Conservation (phyloP, 225 moss, liverwort and hornwort genomes). For the Anthoceros angustus region DNA sequence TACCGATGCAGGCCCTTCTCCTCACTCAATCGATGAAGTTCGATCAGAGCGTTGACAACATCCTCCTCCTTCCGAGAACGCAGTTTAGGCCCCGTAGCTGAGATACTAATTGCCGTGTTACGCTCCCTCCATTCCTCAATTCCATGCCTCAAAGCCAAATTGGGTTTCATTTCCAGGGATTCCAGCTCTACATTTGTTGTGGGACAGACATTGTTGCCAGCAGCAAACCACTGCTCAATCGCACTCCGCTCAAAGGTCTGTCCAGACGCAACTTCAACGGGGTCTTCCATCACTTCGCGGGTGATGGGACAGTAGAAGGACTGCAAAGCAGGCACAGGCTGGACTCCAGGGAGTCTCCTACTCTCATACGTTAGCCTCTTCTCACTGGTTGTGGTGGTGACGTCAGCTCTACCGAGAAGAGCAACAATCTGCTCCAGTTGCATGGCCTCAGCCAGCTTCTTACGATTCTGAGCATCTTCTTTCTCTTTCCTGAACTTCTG, state of each 20-base stretch:
- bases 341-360: conserved; percentile 43
- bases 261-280: conserved; percentile 79
- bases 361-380: conserved; percentile 48
- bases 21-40: conserved; percentile 51
- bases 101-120: conserved; percentile 49
- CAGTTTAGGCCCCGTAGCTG: conserved; percentile 46
- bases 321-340: conserved; percentile 53
- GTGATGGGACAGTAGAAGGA: conserved; percentile 89
- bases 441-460: conserved; percentile 47
- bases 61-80: conserved; percentile 34
- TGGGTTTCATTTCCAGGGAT: conserved; percentile 56
- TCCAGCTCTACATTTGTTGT: conserved; percentile 66
- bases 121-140: conserved; percentile 92
- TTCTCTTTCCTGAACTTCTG: conserved; percentile 52
- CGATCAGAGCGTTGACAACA: conserved; percentile 40
- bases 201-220: conserved; percentile 64
- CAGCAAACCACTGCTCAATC: conserved; percentile 71
- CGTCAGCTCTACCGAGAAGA: conserved; percentile 66
- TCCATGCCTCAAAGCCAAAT: conserved; percentile 60
- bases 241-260: conserved; percentile 71
- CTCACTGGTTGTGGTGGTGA: conserved; percentile 58
- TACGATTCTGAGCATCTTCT: conserved; percentile 39
- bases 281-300: conserved; percentile 82
- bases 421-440: conserved; percentile 69
- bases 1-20: conserved; percentile 67